Base-by-base conservation (phyloP, 306 rosid genomes). In the Aeschynomene evenia region DNA sequence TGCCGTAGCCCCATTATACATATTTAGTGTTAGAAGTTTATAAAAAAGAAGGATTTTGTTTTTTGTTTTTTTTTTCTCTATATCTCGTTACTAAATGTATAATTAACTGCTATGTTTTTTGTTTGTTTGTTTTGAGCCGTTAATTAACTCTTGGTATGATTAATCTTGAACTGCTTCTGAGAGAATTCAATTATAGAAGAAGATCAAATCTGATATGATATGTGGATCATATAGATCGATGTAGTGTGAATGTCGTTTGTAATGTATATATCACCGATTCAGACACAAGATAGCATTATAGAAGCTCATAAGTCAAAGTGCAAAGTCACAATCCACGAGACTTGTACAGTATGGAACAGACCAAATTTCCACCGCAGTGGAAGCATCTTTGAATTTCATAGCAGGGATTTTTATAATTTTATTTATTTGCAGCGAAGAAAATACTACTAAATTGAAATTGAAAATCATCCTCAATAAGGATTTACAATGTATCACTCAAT, bases 261-360 rank as follows among this genome's bases (percentile, higher is more conserved):
- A 9, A 10, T n/a, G n/a, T n/a, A n/a, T n/a, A n/a, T 23, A 53
- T 64, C 61, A 74, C 72, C 72, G 39, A 19, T 66, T 8, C 19
- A n/a, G n/a, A n/a, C n/a, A 6, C 7, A 63, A 9, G 45, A 61
- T 45, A 45, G 3, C 15, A 45, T 45, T 3, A 43, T 39, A 14
- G 61, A 28, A 56, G 7, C 54, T n/a, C 24, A 7, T 12, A 19
- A 67, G 74, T 67, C 80, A 75, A 76, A 51, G 50, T 40, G 16
- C 26, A 28, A 45, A 37, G 59, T 45, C 58, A 58, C 36, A 45
- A 31, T 1, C 56, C 58, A 71, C 9, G 59, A 57, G 37, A 4
- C 63, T 63, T 74, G 50, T 57, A 24, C 72, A 20, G 5, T 29
- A 11, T 31, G 20, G 5, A 74, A 7, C 67, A 55, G 39, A 55